Percentiles rank a stretch among this genome's conserved stretches.
phyloP scores from a whole-genome alignment of 139 green algal genomes.

The Prasinococcaceae sp. region DNA sequence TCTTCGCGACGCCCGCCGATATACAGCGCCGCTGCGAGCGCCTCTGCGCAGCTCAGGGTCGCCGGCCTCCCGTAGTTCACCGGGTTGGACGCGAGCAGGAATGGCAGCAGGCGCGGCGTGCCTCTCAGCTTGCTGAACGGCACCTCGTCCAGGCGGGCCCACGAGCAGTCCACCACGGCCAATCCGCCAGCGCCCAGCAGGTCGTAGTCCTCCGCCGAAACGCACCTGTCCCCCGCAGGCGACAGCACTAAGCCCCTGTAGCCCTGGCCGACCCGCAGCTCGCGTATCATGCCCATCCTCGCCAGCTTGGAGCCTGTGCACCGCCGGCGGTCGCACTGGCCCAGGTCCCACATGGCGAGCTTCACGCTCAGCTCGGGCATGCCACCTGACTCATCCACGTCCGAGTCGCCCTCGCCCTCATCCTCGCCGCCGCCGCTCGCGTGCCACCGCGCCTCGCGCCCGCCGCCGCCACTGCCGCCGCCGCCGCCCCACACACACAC shows the following conservation, averaged over 20 bases:
- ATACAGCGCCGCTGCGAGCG: conserved; percentile 24
- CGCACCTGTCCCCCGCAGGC: conserved; percentile 23
- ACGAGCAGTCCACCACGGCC: conserved; percentile 97
- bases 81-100: conserved; percentile 90
- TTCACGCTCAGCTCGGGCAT: neutral
- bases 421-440: no score
- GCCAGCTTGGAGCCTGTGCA: conserved; percentile 33
- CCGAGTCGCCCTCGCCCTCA: no score
- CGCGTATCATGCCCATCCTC: conserved; percentile 12
- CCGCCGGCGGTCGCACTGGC: conserved; percentile 30
- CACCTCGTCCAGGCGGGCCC: conserved; percentile 73
- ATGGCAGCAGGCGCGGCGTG: conserved; percentile 79
- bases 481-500: no score
- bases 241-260: conserved; percentile 24
- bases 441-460: no score
- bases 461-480: no score
- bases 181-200: conserved; percentile 64
- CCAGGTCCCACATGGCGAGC: conserved; percentile 16
- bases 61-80: conserved; percentile 87
- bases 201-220: conserved; percentile 62
- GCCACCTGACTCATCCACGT: conserved; percentile 15
- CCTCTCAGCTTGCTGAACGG: conserved; percentile 71
- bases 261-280: conserved; percentile 26
- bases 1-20: conserved; percentile 36
- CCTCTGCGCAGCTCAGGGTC: conserved; percentile 94